Evolutionary conservation across 2,329 filamentous ascomycete genomes (phyloP).

Genomic region (Pestalotiopsis sp.): DNA sequence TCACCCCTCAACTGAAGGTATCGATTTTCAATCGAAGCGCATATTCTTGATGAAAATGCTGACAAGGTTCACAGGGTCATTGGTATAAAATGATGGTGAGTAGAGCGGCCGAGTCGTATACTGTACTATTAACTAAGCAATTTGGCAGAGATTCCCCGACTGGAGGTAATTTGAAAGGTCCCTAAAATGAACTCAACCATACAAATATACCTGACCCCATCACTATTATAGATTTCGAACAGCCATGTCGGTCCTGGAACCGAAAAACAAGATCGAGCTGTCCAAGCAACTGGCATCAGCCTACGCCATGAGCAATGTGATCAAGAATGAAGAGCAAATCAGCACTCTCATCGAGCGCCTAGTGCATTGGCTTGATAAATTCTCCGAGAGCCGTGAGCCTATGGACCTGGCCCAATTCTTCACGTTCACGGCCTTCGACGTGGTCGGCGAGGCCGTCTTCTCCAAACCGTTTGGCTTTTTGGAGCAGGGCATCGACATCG

Average conservation of each 20-base stretch:
- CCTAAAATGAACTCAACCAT: constrained; percentile 22
- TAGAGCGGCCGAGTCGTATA: constrained; percentile 27
- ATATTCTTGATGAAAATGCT: background rate
- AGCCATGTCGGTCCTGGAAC: constrained; percentile 12
- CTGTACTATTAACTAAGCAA: constrained; percentile 24
- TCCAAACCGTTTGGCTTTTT: constrained; percentile 30
- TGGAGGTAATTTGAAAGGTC: constrained; percentile 20
- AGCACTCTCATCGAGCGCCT: constrained; percentile 7
- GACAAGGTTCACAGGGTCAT: constrained; percentile 22
- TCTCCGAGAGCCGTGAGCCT: background rate
- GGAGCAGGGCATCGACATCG: constrained; percentile 26
- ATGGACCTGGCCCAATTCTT: constrained; percentile 19
- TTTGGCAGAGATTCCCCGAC: constrained; percentile 18
- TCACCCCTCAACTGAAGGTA: constrained; percentile 1
- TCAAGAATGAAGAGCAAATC: constrained; percentile 15
- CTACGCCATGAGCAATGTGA: constrained; percentile 31
- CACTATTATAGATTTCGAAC: constrained; percentile 1
- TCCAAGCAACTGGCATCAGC: constrained; percentile 6
- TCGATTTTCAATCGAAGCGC: background rate
- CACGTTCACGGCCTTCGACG: constrained; percentile 27
- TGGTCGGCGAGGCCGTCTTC: constrained; percentile 29
- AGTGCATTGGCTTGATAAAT: constrained; percentile 7
- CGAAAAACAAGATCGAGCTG: constrained; percentile 16
- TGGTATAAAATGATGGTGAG: constrained; percentile 21
- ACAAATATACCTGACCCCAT: background rate